Percentiles rank a stretch among this genome's conserved stretches.
These are phyloP conservation scores for Bolboschoenus planiculmis DNA, from an alignment of 176 grass and related monocot species.

Conservation along the genomic window DNA sequence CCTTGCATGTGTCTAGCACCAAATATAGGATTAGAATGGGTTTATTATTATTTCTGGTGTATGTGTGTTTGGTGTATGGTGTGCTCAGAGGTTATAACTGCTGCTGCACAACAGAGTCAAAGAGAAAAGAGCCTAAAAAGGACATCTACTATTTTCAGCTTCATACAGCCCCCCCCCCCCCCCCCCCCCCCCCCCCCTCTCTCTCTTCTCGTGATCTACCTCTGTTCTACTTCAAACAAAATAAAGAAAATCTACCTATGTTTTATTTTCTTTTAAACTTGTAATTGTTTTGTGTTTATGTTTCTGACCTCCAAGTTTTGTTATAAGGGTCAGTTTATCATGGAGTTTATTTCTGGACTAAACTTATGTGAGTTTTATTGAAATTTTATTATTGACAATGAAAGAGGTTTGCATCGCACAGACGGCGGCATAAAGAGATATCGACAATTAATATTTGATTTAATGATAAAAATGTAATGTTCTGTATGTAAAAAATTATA, in stretches of 20 bases:
- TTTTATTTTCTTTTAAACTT: background rate
- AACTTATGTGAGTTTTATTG: background rate
- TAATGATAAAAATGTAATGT: too few relatives aligned
- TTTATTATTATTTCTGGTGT: constrained; percentile 17
- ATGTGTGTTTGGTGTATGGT: constrained; percentile 20
- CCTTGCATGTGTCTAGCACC: constrained; percentile 24
- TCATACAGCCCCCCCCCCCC: background rate
- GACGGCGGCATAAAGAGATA: too few relatives aligned
- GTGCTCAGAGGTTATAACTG: constrained; percentile 23
- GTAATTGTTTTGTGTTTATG: background rate
- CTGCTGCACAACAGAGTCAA: constrained; percentile 42
- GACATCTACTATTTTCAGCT: constrained; percentile 18
- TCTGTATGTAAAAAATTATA: too few relatives aligned
- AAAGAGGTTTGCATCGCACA: background rate
- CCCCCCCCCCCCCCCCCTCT: background rate
- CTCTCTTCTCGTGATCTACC: constrained; percentile 37
- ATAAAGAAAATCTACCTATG: too few relatives aligned
- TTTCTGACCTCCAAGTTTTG: background rate
- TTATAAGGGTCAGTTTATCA: background rate
- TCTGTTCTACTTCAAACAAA: constrained; percentile 22
- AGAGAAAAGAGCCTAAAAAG: constrained; percentile 16
- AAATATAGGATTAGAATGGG: constrained; percentile 43
- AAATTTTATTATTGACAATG: background rate
- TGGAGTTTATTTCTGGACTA: background rate
- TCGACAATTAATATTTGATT: too few relatives aligned